A percentile compares a stretch with the other conserved stretches of the same genome.
phyloP scores from a whole-genome alignment of 495 filamentous ascomycete genomes.

The Emericellopsis terricola region DNA sequence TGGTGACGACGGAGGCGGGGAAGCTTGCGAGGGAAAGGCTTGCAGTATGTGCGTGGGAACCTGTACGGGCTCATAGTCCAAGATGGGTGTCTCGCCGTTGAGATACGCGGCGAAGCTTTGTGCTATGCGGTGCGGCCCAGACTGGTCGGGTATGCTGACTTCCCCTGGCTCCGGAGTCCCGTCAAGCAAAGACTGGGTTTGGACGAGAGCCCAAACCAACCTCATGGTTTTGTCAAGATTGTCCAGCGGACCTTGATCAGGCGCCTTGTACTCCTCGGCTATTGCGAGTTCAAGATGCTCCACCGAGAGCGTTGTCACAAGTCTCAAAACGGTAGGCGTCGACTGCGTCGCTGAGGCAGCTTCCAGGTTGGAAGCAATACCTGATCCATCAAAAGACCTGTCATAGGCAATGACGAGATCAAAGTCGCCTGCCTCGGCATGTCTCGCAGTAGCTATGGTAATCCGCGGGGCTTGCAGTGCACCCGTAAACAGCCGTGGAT shows the following conservation, averaged over 20 bases:
- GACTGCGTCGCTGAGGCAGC: not conserved
- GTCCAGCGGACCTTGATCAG: no score
- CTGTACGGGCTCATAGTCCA: slow-evolving; percentile 16
- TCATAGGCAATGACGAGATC: slow-evolving; percentile 26
- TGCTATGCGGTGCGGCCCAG: slow-evolving; percentile 15
- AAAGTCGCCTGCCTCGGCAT: slow-evolving; percentile 1
- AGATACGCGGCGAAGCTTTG: slow-evolving; percentile 17
- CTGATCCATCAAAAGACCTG: slow-evolving; percentile 11
- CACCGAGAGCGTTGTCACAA: slow-evolving; percentile 21
- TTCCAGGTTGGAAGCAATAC: not conserved
- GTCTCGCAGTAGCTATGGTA: no score
- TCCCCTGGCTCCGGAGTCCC: slow-evolving; percentile 14
- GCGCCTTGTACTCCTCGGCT: slow-evolving; percentile 5
- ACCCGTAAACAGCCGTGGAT: no score
- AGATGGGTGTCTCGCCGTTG: no score
- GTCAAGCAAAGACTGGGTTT: no score
- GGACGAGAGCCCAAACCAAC: no score
- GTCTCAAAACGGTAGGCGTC: slow-evolving; percentile 8
- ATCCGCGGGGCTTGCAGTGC: no score
- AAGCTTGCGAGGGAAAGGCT: slow-evolving; percentile 17
- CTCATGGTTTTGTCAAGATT: no score
- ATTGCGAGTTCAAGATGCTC: slow-evolving; percentile 26
- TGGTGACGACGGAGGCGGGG: slow-evolving; percentile 4
- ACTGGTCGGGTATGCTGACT: slow-evolving; percentile 8
- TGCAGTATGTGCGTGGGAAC: slow-evolving; percentile 15